Conservation (phyloP, 164 flowering plant genomes). For the Liriodendron chinense region DNA sequence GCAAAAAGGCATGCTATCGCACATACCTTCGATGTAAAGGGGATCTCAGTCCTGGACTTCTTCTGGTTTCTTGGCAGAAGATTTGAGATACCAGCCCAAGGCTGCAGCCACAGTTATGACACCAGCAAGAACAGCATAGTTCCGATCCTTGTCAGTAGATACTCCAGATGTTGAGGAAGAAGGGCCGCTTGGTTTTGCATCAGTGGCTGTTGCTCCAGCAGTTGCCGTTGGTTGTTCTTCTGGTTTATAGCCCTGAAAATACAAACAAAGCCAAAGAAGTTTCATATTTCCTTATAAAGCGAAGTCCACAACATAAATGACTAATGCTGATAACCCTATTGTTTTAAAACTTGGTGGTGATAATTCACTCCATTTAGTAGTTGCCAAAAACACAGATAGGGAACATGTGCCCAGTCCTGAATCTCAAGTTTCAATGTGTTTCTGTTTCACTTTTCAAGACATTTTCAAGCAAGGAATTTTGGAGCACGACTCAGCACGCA, state of each 20-base stretch:
- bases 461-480: no score
- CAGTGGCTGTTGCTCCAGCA: constrained; percentile 39
- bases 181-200: constrained; percentile 38
- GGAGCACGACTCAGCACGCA: no score
- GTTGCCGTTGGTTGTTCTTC: constrained; percentile 47
- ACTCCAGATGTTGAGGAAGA: constrained; percentile 50
- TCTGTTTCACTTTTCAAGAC: no score
- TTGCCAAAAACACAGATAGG: no score
- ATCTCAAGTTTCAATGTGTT: no score
- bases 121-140: constrained; percentile 81
- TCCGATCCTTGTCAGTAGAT: constrained; percentile 70
- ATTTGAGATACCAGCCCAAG: constrained; percentile 70
- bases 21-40: background rate
- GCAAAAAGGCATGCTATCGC: background rate
- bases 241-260: constrained; percentile 64
- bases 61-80: constrained; percentile 52
- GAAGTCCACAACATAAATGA: no score
- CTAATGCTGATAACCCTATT: no score
- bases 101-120: constrained; percentile 44
- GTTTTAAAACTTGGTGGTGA: no score
- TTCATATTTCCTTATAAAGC: background rate
- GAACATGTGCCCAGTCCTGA: no score
- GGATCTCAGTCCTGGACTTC: constrained; percentile 57
- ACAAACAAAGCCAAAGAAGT: background rate
- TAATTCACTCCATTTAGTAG: no score